phyloP scores from a whole-genome alignment of 2,329 filamentous ascomycete genomes.

The Aspergillus costaricaensis region DNA sequence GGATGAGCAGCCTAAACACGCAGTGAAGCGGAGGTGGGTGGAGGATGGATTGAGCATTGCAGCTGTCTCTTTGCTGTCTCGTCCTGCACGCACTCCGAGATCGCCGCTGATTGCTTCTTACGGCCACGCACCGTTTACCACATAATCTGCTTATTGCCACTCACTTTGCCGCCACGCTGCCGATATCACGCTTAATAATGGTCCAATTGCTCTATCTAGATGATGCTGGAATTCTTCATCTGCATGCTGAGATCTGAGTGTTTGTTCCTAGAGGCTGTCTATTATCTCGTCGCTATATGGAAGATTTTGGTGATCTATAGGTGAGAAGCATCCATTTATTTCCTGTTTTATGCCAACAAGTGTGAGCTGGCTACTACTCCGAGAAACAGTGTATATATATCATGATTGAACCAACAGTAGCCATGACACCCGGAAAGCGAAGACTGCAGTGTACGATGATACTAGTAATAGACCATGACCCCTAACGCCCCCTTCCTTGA shows the following conservation, averaged over 20 bases:
- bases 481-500: no score
- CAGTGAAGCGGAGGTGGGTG: background rate
- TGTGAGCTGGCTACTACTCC: no score
- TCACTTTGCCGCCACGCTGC: background rate
- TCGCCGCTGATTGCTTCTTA: background rate
- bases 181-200: background rate
- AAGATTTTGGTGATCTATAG: no score
- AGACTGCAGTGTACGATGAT: no score
- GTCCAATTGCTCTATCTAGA: background rate
- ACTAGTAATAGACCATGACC: no score
- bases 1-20: conserved; percentile 10
- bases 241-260: background rate
- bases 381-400: no score
- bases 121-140: conserved; percentile 9
- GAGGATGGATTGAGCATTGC: background rate
- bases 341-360: no score
- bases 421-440: no score
- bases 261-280: background rate
- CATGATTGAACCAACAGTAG: no score
- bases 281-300: background rate
- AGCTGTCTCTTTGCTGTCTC: background rate
- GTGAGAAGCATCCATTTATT: no score
- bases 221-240: background rate
- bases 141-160: background rate
- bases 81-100: background rate